phyloP scores from a whole-genome alignment of 1,284 basidiomycete genomes.

The Ustilago cynodontis region DNA sequence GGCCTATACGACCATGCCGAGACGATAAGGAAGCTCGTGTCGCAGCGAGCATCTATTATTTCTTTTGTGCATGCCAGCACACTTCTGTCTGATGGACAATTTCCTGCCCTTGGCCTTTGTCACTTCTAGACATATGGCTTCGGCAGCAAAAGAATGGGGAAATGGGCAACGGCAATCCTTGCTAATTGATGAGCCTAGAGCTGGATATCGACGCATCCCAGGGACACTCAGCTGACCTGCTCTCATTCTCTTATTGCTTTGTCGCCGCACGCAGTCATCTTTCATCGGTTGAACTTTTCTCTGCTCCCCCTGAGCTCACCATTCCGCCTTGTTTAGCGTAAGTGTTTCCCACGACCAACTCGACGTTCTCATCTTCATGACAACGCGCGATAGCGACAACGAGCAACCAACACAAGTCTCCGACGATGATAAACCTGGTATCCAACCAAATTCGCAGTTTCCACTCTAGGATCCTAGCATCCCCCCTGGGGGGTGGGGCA shows the following conservation, averaged over 20 bases:
- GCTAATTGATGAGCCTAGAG: background rate
- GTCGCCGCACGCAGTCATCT: conserved; percentile 18
- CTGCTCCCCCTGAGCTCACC: conserved; percentile 4
- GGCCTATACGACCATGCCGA: conserved; percentile 70
- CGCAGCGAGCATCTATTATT: conserved; percentile 60
- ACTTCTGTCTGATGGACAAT: conserved; percentile 63
- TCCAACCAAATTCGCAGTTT: conserved; percentile 71
- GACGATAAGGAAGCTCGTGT: conserved; percentile 69
- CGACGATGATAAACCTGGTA: conserved; percentile 70
- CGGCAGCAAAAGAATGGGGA: background rate
- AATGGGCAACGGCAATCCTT: background rate
- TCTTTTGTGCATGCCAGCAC: conserved; percentile 70
- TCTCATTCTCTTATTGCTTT: background rate
- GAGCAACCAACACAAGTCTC: conserved; percentile 34
- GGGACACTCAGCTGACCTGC: conserved; percentile 14
- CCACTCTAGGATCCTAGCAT: conserved; percentile 69
- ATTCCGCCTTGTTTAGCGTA: conserved; percentile 22
- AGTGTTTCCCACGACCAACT: conserved; percentile 11
- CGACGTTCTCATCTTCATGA: background rate
- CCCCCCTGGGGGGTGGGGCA: conserved; percentile 60
- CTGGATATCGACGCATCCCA: background rate
- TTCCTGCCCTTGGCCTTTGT: conserved; percentile 21
- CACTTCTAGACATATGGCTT: background rate
- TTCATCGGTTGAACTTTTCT: conserved; percentile 2
- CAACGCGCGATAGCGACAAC: background rate